Evolutionary conservation across 192 early-diverging fungal genomes (phyloP), one percentile per base, ranked within the genome.

Genomic region (Helicostylum pulchrum): DNA sequence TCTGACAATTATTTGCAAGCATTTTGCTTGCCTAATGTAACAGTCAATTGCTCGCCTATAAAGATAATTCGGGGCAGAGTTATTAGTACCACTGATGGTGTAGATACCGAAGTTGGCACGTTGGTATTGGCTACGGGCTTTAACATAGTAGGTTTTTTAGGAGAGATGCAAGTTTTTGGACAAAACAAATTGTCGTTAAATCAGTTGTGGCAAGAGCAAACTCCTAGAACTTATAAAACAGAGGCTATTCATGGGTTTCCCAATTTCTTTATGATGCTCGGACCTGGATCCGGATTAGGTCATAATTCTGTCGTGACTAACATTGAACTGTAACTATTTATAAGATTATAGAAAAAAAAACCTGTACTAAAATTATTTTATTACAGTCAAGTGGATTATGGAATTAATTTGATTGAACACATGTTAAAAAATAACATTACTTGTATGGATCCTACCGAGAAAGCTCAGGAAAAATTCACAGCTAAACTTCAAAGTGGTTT

Each of bases 221-320:
- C 26, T 26, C 26, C 26, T 2, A 26, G 2, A 26, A 26, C 26
- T 26, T 26, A 26, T 26, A 26, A 26, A 26, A 26, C 2, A 26
- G 26, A n/a, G n/a, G n/a, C n/a, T 10, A 58, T 64, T 17, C 26
- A 66, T 26, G 81, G 78, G 6, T 81, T 79, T 31, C 85, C 85
- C 8, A 86, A 86, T 55, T 49, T 80, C 31, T 87, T 78, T 58
- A 65, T 78, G 46, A 57, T 85, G 68, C 72, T 83, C 12, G 85
- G 85, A 36, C 84, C 82, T 10, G 59, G 74, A 55, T 77, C 77
- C 30, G 76, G 72, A 23, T 59, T 85, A 10, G 80, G 79, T 39
- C 81, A 85, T 48, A 74, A 77, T 32, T 76, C 73, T 61, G 73
- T 85, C 17, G 42, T 85, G 14, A 70, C 70, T 49, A 80, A 81